Percentiles rank a stretch among this genome's conserved stretches.
Conservation (phyloP, 179 eudicot genomes). For the Silene coronaria region DNA sequence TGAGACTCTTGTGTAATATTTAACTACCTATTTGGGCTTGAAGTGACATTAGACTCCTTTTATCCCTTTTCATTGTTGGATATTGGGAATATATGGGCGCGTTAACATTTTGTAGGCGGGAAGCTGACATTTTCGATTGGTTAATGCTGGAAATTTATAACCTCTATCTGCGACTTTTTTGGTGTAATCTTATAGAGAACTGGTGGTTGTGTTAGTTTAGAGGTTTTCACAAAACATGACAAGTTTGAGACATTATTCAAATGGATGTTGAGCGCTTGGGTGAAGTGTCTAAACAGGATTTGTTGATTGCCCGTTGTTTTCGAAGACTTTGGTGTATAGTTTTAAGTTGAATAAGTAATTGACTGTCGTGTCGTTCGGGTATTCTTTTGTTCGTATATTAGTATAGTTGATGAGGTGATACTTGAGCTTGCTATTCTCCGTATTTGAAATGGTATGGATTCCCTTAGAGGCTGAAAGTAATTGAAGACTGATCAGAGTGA, state of each 20-base stretch:
- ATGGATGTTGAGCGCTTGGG: neutral
- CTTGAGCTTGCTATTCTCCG: no score
- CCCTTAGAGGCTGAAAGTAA: neutral
- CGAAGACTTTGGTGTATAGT: no score
- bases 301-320: no score
- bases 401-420: no score
- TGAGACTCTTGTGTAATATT: neutral
- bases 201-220: neutral
- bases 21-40: neutral
- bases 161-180: no score
- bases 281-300: neutral
- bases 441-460: neutral
- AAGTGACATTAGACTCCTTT: neutral
- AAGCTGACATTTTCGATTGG: no score
- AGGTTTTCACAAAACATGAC: neutral
- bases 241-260: neutral
- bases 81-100: no score
- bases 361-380: neutral
- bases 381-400: neutral
- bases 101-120: no score
- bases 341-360: neutral
- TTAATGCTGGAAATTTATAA: no score
- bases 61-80: no score
- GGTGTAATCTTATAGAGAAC: neutral
- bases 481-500: neutral